Conservation (phyloP, 345 rosid genomes). For the Viola odorata region DNA sequence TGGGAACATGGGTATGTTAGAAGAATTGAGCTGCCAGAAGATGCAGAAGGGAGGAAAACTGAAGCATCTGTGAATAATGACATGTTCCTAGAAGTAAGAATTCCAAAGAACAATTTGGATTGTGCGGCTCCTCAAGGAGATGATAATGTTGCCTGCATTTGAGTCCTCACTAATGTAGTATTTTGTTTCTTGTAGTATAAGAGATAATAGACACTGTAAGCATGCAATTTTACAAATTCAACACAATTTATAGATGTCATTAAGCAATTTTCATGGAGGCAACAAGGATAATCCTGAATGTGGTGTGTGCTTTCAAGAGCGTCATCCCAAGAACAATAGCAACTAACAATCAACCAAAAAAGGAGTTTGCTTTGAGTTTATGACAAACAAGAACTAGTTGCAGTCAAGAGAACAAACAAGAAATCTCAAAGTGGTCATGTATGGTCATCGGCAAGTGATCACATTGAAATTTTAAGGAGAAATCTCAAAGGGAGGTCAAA, state of each 20-base stretch:
- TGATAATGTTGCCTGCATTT: not conserved
- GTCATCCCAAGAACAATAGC: not conserved
- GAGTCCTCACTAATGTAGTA: not conserved
- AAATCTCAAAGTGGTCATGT: not conserved
- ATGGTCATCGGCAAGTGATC: too few relatives aligned
- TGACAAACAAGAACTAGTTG: not conserved
- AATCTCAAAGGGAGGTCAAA: too few relatives aligned
- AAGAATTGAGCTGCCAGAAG: slow-evolving; percentile 79
- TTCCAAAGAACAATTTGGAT: slow-evolving; percentile 37
- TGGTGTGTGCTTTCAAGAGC: too few relatives aligned
- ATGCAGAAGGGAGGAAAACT: slow-evolving; percentile 51
- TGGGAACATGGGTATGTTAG: slow-evolving; percentile 79
- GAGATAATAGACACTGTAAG: too few relatives aligned
- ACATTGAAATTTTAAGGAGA: not conserved
- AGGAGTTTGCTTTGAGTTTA: not conserved
- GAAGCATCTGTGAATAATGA: slow-evolving; percentile 45
- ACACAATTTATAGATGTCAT: too few relatives aligned
- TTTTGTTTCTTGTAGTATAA: too few relatives aligned
- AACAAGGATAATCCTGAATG: too few relatives aligned
- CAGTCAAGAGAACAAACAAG: not conserved
- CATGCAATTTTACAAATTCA: too few relatives aligned
- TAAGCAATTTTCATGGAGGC: too few relatives aligned
- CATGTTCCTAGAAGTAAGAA: slow-evolving; percentile 47
- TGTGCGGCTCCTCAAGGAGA: slow-evolving; percentile 14
- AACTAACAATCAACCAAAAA: not conserved